phyloP scores from a whole-genome alignment of 108 stramenopile genomes.

The Pseudonitzschia multiseries region DNA sequence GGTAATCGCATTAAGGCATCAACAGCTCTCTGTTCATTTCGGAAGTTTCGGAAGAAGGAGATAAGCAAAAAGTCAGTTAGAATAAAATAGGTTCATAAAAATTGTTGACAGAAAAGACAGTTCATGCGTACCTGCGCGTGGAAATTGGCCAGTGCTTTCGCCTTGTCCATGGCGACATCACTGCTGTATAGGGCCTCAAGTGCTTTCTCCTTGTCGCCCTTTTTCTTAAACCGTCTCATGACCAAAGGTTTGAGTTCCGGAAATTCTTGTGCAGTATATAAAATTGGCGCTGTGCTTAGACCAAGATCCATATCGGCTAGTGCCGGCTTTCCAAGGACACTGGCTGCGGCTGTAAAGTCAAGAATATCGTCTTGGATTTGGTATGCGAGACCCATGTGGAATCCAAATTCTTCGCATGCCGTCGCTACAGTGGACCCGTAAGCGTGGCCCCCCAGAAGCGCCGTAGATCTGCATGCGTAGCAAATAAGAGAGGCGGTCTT shows the following conservation, averaged over 20 bases:
- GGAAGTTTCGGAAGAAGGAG: neutral
- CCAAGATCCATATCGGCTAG: conserved; percentile 87
- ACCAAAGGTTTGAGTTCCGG: conserved; percentile 78
- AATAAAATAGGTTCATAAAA: conserved; percentile 12
- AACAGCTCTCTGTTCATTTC: conserved; percentile 70
- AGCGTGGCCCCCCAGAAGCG: conserved; percentile 88
- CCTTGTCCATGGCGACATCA: conserved; percentile 86
- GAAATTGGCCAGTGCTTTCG: conserved; percentile 79
- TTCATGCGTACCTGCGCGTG: conserved; percentile 82
- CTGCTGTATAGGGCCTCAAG: conserved; percentile 80
- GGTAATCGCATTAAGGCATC: conserved; percentile 88
- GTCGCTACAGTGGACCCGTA: conserved; percentile 82
- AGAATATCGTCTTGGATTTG: conserved; percentile 97
- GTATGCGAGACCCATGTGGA: conserved; percentile 95
- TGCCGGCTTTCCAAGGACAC: conserved; percentile 83
- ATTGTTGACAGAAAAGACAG: neutral
- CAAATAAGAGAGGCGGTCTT: conserved; percentile 96
- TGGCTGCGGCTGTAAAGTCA: conserved; percentile 90
- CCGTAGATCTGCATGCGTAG: conserved; percentile 88
- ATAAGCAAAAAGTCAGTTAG: neutral
- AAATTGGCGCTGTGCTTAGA: conserved; percentile 94
- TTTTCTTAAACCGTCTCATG: conserved; percentile 91
- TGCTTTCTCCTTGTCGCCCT: conserved; percentile 90
- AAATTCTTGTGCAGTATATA: conserved; percentile 91
- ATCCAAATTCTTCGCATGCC: conserved; percentile 96